Evolutionary conservation across 129 eudicot genomes (phyloP), one percentile per base, ranked within the genome.

Genomic region (Kitagawia praeruptora): DNA sequence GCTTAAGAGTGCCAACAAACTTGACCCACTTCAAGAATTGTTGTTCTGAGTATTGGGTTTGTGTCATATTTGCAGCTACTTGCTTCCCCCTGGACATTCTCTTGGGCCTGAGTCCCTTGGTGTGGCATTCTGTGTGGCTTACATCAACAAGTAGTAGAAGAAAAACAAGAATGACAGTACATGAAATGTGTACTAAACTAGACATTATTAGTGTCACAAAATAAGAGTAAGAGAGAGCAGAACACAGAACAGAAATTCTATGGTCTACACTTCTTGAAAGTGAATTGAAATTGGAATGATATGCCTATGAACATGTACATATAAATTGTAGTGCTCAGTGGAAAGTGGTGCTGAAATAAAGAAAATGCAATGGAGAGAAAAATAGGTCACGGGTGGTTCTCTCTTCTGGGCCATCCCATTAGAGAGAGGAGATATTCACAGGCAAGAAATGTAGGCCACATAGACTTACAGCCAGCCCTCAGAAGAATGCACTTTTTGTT

Each of bases 1-100:
- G 98, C 56, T 84, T 94, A 45, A 94, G 86, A 73, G 88, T 88
- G 11, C 98, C 98, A 81, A 94, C 93, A 82, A 91, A 91, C 75
- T 86, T 76, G 75, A 94, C 96, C 98, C 98, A 94, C 71, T 86
- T 91, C 92, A 91, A 87, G 86, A 94, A 94, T 75, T 94, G 98
- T 75, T 89, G 87, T 74, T 93, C 97, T 45, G 97, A 84, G 80
- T 84, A 69, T 77, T 89, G 87, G 46, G 78, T 81, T 86, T 93
- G 89, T 48, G 98, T 93, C 89, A 93, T 86, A 81, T 93, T 93
- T 48, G 73, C 88, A 5, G 86, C 73, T 51, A 85, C 70, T 77
- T 80, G 86, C 82, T 86, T 85, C 88, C 85, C 77, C 28, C 77
- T 82, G 54, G 81, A 10, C 44, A 74, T 83, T 79, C 78, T 88